Conservation (phyloP, 116 monocot genomes). For the Posidonia oceanica region DNA sequence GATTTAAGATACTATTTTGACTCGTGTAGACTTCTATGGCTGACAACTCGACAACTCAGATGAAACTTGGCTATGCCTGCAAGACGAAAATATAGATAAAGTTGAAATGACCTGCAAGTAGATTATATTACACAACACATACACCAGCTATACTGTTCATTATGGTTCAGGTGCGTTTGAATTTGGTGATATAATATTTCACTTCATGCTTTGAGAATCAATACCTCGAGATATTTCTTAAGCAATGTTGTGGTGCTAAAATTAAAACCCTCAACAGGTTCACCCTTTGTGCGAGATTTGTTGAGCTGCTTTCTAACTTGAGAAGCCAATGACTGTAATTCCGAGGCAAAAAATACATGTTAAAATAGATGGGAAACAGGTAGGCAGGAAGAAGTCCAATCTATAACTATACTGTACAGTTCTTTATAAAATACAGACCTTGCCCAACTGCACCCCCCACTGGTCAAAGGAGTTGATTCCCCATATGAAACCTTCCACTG, state of each 20-base stretch:
- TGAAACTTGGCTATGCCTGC: too few species aligned
- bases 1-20: too few species aligned
- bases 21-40: too few species aligned
- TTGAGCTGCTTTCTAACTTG: slow-evolving; percentile 86
- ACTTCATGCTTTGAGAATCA: neutral
- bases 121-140: too few species aligned
- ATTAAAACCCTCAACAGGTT: slow-evolving; percentile 69
- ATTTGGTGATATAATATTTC: too few species aligned
- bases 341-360: neutral
- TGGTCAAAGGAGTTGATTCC: slow-evolving; percentile 98
- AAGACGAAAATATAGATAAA: too few species aligned
- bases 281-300: slow-evolving; percentile 44
- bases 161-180: too few species aligned
- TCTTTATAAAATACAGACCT: slow-evolving; percentile 30
- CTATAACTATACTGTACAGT: neutral
- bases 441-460: slow-evolving; percentile 97
- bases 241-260: slow-evolving; percentile 71
- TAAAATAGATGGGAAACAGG: neutral
- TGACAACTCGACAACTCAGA: too few species aligned
- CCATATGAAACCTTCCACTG: slow-evolving; percentile 96
- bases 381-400: neutral
- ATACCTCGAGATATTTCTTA: slow-evolving; percentile 70
- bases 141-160: too few species aligned
- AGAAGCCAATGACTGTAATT: slow-evolving; percentile 63
- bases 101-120: too few species aligned